Conservation (phyloP, 805 yeast species). For the Hanseniaspora vineae region DNA sequence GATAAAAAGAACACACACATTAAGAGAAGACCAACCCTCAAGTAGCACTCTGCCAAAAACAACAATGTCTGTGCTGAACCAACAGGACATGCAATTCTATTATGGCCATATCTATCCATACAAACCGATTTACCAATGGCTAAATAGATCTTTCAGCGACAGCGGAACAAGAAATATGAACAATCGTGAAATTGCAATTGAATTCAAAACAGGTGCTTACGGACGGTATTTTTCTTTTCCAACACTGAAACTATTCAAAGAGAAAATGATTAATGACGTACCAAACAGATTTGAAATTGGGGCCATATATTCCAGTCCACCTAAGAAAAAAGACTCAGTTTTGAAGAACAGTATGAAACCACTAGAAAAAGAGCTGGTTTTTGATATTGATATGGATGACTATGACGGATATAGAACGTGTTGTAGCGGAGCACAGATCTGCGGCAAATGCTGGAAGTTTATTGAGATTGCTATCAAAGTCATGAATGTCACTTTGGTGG, state of each 20-base stretch:
- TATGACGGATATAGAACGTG: constrained; percentile 91
- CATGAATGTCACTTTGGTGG: constrained; percentile 55
- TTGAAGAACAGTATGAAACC: constrained; percentile 67
- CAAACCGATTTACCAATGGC: constrained; percentile 72
- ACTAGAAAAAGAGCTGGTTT: constrained; percentile 72
- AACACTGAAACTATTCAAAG: constrained; percentile 57
- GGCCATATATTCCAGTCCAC: constrained; percentile 78
- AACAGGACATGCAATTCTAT: constrained; percentile 58
- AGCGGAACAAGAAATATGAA: neutral
- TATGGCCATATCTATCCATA: constrained; percentile 67
- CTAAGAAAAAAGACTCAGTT: constrained; percentile 68
- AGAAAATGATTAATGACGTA: constrained; percentile 55
- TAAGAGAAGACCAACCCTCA: neutral
- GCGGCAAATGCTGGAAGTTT: constrained; percentile 87
- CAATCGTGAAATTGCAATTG: constrained; percentile 89
- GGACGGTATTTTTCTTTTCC: constrained; percentile 75
- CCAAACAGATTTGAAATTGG: constrained; percentile 95
- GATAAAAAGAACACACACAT: neutral
- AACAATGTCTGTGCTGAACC: constrained; percentile 14
- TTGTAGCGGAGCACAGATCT: constrained; percentile 74
- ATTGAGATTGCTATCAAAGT: constrained; percentile 74
- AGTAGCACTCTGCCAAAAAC: no score
- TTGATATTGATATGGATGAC: constrained; percentile 96
- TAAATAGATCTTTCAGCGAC: constrained; percentile 48
- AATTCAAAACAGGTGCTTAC: constrained; percentile 75